These are phyloP conservation scores for Zostera marina DNA, from an alignment of 116 monocot species.

Conservation along the genomic window DNA sequence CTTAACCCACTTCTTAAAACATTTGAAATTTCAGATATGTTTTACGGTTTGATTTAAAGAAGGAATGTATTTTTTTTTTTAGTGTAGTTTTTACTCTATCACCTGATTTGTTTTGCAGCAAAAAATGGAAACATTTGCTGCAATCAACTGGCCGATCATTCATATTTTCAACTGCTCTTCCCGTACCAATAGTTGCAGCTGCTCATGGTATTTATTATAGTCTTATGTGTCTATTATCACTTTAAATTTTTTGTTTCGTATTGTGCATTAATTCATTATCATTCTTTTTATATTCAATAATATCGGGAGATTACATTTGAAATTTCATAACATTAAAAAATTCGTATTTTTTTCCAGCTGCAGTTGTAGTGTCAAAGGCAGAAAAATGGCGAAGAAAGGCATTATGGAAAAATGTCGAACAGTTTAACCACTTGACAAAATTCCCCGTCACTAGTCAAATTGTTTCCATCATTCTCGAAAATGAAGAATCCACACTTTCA, in stretches of 20 bases:
- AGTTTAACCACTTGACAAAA: constrained; percentile 38
- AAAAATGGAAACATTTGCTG: constrained; percentile 74
- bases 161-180: constrained; percentile 87
- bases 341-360: constrained; percentile 23
- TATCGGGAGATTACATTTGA: neutral
- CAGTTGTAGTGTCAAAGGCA: constrained; percentile 40
- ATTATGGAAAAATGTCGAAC: constrained; percentile 49
- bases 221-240: neutral
- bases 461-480: constrained; percentile 69
- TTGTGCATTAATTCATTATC: neutral
- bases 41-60: neutral
- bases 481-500: constrained; percentile 54
- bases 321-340: neutral
- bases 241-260: neutral
- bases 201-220: constrained; percentile 45
- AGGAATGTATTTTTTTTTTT: neutral
- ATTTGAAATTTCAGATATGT: no score
- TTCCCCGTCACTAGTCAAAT: constrained; percentile 57
- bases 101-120: constrained; percentile 29
- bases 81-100: neutral
- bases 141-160: constrained; percentile 86
- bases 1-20: no score
- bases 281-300: neutral
- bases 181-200: constrained; percentile 79
- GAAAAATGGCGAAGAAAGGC: constrained; percentile 79